Evolutionary conservation across 2,329 filamentous ascomycete genomes (phyloP), one percentile per base, ranked within the genome.

Genomic region (Talaromyces verruculosus): DNA sequence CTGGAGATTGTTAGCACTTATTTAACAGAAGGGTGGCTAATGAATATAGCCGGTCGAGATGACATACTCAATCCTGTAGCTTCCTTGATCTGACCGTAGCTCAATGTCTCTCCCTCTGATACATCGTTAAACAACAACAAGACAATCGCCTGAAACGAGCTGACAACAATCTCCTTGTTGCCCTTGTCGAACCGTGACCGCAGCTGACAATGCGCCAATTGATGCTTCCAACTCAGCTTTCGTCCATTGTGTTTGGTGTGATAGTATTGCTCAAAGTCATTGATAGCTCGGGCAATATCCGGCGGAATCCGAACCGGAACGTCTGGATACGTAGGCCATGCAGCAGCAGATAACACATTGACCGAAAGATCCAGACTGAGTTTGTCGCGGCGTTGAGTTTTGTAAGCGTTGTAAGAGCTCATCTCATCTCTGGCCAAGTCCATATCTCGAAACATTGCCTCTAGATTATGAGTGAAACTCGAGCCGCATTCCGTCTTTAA

Each of bases 401-500:
- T 80, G 78, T 93, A 77, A 78, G 85, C 81, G 77, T 90, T 95
- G 81, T 96, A 99, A 0, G 90, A 87, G n/a, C 85, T 80, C 90
- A 98, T 96, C 75, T 98, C 94, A 72, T 98, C 95, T 67, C 91
- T 90, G 13, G 91, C 91, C 22, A 97, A 85, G 75, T 97, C 93
- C 77, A 98, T 92, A 74, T 99, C 95, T 77, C 96, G 97, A 83
- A 99, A 99, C 95, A 99, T 99, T 68, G 94, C 92, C 79, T 99
- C 96, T 0, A 99, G 84, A 73, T 99, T 99, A 75, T 97, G 93
- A 0, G 95, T 99, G 76, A 99, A 98, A 71, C 88, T 91, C 15
- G 91, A 90, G 45, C 95, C 95, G 75, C 95, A 99, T 81, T 99
- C 95, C 70, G 89, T 91, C 79, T 95, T 94, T 33, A 99, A 84